phyloP scores from a whole-genome alignment of 2,329 filamentous ascomycete species.

The Cytospora leucostoma region DNA sequence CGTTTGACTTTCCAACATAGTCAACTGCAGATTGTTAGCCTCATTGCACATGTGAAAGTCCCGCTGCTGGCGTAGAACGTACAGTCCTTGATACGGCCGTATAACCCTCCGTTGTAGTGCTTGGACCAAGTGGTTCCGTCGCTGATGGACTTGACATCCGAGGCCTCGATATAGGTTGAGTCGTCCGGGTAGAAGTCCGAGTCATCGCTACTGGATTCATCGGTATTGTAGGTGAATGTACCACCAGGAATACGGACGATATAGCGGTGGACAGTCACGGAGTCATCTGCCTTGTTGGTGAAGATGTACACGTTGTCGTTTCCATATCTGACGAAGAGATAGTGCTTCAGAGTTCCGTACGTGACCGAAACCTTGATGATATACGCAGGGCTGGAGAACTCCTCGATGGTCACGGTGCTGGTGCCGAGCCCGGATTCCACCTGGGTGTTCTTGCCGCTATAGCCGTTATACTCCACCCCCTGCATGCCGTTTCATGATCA shows the following conservation, averaged over 20 bases:
- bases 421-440: constrained; percentile 38
- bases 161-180: constrained; percentile 39
- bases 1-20: constrained; percentile 41
- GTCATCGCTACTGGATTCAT: constrained; percentile 1
- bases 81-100: constrained; percentile 41
- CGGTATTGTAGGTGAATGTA: constrained; percentile 33
- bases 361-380: constrained; percentile 41
- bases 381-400: constrained; percentile 30
- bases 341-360: constrained; percentile 40
- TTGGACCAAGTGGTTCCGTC: constrained; percentile 42
- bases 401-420: constrained; percentile 36
- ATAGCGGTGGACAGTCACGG: constrained; percentile 42
- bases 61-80: neutral
- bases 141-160: constrained; percentile 35
- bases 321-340: constrained; percentile 39
- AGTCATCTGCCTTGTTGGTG: constrained; percentile 44
- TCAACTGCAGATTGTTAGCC: constrained; percentile 35
- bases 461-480: constrained; percentile 38
- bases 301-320: constrained; percentile 45
- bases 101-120: constrained; percentile 43
- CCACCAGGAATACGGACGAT: constrained; percentile 39
- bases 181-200: constrained; percentile 38
- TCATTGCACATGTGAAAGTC: no score
- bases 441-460: constrained; percentile 36
- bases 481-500: constrained; percentile 15